Percentiles rank a stretch among this genome's conserved stretches.
Conservation (phyloP, 2,329 filamentous ascomycete species). For the Daldinia sp. region DNA sequence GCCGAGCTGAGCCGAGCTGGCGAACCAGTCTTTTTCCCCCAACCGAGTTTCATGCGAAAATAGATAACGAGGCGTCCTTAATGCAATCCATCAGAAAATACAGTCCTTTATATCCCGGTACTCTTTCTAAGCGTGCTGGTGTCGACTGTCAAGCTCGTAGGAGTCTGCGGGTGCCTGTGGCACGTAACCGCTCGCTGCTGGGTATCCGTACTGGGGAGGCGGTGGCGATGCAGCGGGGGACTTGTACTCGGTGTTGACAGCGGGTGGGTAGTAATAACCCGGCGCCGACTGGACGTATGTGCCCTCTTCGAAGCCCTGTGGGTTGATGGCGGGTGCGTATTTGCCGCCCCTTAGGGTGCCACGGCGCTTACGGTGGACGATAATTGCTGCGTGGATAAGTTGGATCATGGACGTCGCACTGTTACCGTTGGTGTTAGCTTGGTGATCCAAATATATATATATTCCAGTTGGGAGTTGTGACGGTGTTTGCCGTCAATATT, state of each 20-base stretch:
- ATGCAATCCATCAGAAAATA: conserved; percentile 1
- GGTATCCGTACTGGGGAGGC: conserved; percentile 5
- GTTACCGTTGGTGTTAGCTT: conserved; percentile 3
- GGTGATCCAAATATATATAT: not conserved
- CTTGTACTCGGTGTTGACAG: conserved; percentile 37
- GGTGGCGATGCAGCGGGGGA: conserved; percentile 5
- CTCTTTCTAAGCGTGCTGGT: not conserved
- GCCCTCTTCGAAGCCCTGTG: conserved; percentile 16
- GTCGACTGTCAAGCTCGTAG: conserved; percentile 31
- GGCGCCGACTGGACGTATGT: conserved; percentile 10
- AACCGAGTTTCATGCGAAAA: not conserved
- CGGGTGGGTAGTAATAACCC: conserved; percentile 16
- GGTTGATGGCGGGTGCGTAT: conserved; percentile 35
- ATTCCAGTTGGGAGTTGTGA: too few species aligned
- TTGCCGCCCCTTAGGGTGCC: conserved; percentile 36
- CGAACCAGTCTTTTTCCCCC: not conserved
- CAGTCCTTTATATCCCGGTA: not conserved
- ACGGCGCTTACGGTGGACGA: conserved; percentile 40
- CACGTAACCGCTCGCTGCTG: not conserved
- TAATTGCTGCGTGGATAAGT: conserved; percentile 38
- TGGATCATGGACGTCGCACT: conserved; percentile 37
- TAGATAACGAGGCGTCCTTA: not conserved
- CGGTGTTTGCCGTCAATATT: not conserved
- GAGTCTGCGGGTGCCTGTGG: conserved; percentile 4
- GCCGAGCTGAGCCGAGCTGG: not conserved